phyloP scores from a whole-genome alignment of 164 flowering plant species.

The Taxillus chinensis region DNA sequence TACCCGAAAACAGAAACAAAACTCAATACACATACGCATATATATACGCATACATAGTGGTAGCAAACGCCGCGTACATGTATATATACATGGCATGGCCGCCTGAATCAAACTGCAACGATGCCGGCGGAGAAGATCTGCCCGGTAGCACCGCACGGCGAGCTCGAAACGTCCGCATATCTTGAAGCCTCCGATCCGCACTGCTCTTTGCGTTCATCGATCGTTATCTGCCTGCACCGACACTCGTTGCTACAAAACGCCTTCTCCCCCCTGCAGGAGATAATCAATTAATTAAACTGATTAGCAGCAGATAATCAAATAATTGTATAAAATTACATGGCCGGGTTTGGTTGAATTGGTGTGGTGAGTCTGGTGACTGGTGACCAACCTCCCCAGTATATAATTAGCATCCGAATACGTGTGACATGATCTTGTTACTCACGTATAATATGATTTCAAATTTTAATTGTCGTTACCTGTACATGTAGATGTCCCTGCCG shows the following conservation, averaged over 20 bases:
- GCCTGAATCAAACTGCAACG: conserved; percentile 26
- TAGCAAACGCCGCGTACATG: no score
- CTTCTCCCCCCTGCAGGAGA: conserved; percentile 61
- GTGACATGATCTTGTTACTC: not conserved
- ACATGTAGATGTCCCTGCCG: conserved; percentile 75
- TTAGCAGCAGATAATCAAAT: no score
- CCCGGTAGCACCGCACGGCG: conserved; percentile 24
- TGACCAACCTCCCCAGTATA: not conserved
- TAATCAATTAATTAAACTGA: no score
- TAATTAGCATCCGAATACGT: not conserved
- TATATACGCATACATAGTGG: no score
- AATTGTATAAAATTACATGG: no score
- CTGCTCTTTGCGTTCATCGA: conserved; percentile 54
- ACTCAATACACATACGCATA: no score
- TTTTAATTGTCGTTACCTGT: conserved; percentile 33
- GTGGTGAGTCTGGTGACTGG: no score
- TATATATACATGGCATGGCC: no score
- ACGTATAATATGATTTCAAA: no score
- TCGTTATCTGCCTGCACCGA: conserved; percentile 48
- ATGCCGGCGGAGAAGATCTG: conserved; percentile 53
- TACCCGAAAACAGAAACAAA: no score
- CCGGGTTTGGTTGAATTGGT: no score
- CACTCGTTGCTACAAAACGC: conserved; percentile 82
- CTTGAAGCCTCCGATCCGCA: conserved; percentile 52
- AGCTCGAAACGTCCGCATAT: conserved; percentile 23